Percentiles rank a stretch among this genome's conserved stretches.
phyloP scores from a whole-genome alignment of 2,329 filamentous ascomycete species.

The Aspergillus pseudoglaucus region DNA sequence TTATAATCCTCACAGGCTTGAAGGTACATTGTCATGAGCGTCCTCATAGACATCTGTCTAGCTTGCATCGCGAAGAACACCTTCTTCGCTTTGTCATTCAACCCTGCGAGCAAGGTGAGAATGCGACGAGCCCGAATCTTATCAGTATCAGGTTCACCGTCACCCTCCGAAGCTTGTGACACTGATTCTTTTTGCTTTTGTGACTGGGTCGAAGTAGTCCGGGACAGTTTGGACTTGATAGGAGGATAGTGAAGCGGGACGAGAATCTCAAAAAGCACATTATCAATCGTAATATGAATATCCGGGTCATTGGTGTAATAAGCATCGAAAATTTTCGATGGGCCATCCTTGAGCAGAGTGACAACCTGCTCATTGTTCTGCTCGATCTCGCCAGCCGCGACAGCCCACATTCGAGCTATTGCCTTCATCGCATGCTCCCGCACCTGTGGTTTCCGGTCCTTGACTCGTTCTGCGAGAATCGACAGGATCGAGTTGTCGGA shows the following conservation, averaged over 20 bases:
- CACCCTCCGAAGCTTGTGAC: slow-evolving; percentile 29
- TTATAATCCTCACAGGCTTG: slow-evolving; percentile 85
- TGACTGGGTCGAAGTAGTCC: slow-evolving; percentile 44
- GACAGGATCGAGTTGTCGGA: slow-evolving; percentile 72
- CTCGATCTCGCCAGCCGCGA: slow-evolving; percentile 78
- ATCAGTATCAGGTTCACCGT: slow-evolving; percentile 38
- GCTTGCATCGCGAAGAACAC: slow-evolving; percentile 84
- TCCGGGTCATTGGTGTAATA: slow-evolving; percentile 87
- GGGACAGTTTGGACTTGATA: slow-evolving; percentile 48
- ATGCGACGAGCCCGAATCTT: slow-evolving; percentile 78
- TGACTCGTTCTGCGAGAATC: slow-evolving; percentile 78
- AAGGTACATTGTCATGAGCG: slow-evolving; percentile 68
- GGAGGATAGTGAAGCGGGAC: slow-evolving; percentile 85
- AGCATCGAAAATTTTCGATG: slow-evolving; percentile 75
- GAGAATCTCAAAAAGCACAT: slow-evolving; percentile 77
- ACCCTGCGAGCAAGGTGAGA: slow-evolving; percentile 68
- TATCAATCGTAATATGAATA: slow-evolving; percentile 75
- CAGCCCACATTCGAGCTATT: slow-evolving; percentile 85
- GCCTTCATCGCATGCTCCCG: slow-evolving; percentile 81
- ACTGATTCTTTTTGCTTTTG: slow-evolving; percentile 56
- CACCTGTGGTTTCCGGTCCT: slow-evolving; percentile 75
- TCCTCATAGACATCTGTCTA: slow-evolving; percentile 67
- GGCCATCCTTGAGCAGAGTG: slow-evolving; percentile 70
- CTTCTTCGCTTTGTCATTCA: slow-evolving; percentile 71
- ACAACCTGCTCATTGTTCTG: slow-evolving; percentile 71